Base-by-base conservation (phyloP, 495 filamentous ascomycete genomes). In the Aspergillus diversus region DNA sequence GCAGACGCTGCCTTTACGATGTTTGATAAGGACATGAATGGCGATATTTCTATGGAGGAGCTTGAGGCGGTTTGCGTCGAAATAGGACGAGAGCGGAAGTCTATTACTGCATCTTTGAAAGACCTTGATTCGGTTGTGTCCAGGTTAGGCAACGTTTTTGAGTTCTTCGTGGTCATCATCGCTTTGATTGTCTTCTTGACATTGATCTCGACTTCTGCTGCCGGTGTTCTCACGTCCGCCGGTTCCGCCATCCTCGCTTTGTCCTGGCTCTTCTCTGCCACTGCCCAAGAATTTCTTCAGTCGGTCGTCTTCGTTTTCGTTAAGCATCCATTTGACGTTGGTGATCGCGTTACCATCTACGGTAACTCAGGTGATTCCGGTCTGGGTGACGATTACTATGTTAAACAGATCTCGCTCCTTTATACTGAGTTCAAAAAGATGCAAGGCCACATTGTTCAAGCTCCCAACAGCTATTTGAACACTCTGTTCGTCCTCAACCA, bases 381-480 rank as follows among this genome's bases (percentile, higher is more conserved):
- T 72, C 81, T 83, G 16, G 92, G 93, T 31, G 93, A 97, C 70
- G 93, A 97, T 68, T 97, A 97, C 77, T 96, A 97, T 63, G 92
- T 99, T 57, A 93, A 96, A 59, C 91, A 97, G 65, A 93, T 97
- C 49, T 89, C 92, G 7, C 81, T 98, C n/a, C 85, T 99, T 9
- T 97, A 93, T 70, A 97, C 95, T 33, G 95, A 97, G 70, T 97
- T 97, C 80, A 97, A 97, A 79, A 98, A 97, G 79, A 92, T 97
- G 88, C 89, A 97, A 70, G 94, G 94, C 12, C 93, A 97, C 64
- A 86, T 97, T 13, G 94, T 98, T 4, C 94, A 98, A 72, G 95
- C 94, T 0, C 95, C 95, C 5, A 98, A 98, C 81, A 94, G 88
- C 59, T 89, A 97, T 55, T 83, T 98, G 32, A 98, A 97, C 69